Evolutionary conservation across 2,329 filamentous ascomycete genomes (phyloP).

Genomic region (Penicillium paneum): DNA sequence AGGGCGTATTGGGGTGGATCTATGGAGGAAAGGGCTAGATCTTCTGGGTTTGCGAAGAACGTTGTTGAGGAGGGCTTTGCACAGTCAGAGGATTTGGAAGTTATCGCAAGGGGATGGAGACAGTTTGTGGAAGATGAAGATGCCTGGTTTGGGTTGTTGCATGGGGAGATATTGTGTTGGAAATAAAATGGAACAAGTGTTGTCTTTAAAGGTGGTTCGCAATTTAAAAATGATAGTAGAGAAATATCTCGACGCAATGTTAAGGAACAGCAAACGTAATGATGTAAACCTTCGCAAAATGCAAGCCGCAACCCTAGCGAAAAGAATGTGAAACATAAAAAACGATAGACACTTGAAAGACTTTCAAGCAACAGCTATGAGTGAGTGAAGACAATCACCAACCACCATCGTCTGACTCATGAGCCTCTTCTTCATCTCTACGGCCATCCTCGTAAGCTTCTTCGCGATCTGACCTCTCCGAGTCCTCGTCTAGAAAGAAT

Average conservation of each 20-base stretch:
- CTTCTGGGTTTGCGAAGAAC: slow-evolving; percentile 29
- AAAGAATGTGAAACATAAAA: background rate
- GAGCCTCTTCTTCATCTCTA: slow-evolving; percentile 13
- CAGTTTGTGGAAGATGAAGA: slow-evolving; percentile 34
- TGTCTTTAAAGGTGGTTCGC: background rate
- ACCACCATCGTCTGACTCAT: background rate
- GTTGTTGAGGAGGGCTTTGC: slow-evolving; percentile 33
- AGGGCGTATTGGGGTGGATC: slow-evolving; percentile 36
- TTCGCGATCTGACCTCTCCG: slow-evolving; percentile 10
- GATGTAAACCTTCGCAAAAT: background rate
- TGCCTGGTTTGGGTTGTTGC: slow-evolving; percentile 38
- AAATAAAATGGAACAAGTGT: slow-evolving; percentile 17
- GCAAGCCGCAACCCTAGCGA: background rate
- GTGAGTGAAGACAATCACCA: background rate
- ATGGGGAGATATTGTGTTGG: slow-evolving; percentile 40
- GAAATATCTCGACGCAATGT: background rate
- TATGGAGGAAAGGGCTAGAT: slow-evolving; percentile 31
- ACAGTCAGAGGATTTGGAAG: slow-evolving; percentile 30
- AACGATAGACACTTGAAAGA: background rate
- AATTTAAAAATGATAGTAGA: background rate
- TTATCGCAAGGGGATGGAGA: slow-evolving; percentile 35
- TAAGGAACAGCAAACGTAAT: background rate
- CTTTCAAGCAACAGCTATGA: background rate
- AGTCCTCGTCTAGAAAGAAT: slow-evolving; percentile 9
- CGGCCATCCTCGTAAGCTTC: slow-evolving; percentile 24